phyloP scores from a whole-genome alignment of 768 basidiomycete species.

The Lactarius quietus region DNA sequence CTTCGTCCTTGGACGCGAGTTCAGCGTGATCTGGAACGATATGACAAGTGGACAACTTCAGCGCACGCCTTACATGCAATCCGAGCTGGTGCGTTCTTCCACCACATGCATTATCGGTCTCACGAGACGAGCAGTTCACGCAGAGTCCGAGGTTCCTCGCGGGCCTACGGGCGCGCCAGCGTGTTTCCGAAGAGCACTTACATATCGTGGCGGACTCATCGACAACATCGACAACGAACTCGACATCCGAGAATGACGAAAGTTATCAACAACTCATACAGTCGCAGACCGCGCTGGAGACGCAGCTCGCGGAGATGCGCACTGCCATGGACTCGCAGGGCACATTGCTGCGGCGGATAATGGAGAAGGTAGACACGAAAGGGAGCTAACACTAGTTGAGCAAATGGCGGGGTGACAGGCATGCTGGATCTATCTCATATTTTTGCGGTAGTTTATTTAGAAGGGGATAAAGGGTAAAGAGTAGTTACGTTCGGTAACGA shows the following conservation, averaged over 20 bases:
- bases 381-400: constrained; percentile 10
- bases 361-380: constrained; percentile 20
- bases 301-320: constrained; percentile 59
- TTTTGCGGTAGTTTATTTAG: neutral
- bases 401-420: neutral
- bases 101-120: neutral
- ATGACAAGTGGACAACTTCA: constrained; percentile 45
- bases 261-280: constrained; percentile 59
- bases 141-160: constrained; percentile 8
- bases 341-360: constrained; percentile 41
- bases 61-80: neutral
- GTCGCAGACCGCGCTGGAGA: constrained; percentile 62
- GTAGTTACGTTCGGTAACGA: neutral
- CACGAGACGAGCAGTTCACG: neutral
- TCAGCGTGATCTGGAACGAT: constrained; percentile 84
- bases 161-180: neutral
- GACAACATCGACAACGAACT: neutral
- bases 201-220: neutral
- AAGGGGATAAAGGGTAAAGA: neutral
- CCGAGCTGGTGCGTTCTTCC: constrained; percentile 4
- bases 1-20: constrained; percentile 90
- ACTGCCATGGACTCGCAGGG: constrained; percentile 57
- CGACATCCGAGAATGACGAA: constrained; percentile 38
- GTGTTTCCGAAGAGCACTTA: neutral
- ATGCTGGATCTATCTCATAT: neutral